phyloP scores from a whole-genome alignment of 2,329 filamentous ascomycete genomes.

The Penicillium sp. region DNA sequence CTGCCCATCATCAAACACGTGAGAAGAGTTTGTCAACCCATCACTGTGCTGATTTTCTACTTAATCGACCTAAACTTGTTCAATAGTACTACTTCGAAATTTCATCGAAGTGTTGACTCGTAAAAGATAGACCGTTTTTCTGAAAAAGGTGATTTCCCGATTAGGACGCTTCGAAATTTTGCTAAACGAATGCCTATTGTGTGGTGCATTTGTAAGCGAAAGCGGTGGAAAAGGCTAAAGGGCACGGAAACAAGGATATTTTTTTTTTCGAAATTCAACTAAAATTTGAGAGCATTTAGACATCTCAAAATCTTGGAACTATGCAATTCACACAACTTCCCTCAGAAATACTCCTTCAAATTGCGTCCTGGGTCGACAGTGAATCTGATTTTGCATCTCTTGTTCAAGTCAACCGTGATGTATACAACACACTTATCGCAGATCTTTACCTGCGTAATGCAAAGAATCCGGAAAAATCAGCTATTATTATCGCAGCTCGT shows the following conservation, averaged over 20 bases:
- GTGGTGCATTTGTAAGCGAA: background rate
- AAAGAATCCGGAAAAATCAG: conserved; percentile 4
- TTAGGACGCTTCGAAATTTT: no score
- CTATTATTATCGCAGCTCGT: background rate
- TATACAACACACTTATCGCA: conserved; percentile 9
- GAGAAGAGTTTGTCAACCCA: no score
- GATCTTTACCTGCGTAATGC: conserved; percentile 9
- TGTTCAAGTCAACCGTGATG: conserved; percentile 7
- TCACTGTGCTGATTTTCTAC: no score
- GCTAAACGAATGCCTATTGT: no score
- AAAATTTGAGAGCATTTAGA: background rate
- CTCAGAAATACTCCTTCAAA: conserved; percentile 4
- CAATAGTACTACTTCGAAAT: no score
- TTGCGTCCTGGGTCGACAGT: conserved; percentile 1
- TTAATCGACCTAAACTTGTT: no score
- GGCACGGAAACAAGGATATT: background rate
- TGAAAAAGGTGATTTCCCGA: no score
- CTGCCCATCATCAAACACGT: no score
- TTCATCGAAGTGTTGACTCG: no score
- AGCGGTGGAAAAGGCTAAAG: background rate
- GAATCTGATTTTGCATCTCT: conserved; percentile 8
- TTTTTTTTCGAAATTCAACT: background rate
- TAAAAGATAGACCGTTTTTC: no score
- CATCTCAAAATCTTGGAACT: background rate
- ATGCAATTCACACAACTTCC: background rate